Base-by-base conservation (phyloP, 2,329 filamentous ascomycete genomes). In the Geosmithia putterillii region DNA sequence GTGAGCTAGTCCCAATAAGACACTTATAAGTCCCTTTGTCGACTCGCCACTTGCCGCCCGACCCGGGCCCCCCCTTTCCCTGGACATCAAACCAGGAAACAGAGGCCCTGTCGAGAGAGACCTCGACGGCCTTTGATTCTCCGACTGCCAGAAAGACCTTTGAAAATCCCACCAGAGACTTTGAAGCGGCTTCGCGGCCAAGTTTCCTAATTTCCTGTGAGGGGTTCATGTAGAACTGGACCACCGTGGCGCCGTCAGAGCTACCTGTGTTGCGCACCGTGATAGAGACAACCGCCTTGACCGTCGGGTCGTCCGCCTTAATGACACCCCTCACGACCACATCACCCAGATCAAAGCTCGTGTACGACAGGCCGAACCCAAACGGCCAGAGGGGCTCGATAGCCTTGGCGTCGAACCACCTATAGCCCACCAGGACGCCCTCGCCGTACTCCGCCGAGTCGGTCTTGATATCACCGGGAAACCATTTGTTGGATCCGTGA, bases 291-390 rank as follows among this genome's bases (percentile, higher is more conserved):
- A 25, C 23, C 10, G 6, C 23, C 34, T 42, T 42, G 32, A 42
- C 10, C 8, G 28, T 21, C 20, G 12, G 25, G 23, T 42, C 41
- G 35, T 18, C 38, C 23, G 23, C 10, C 6, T 6, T 10, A 25
- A 25, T 25, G 6, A 7, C 23, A 25, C 23, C 23, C 10, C 10
- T 25, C 23, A 25, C 10, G 23, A 6, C 7, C 7, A 25, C 23
- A 25, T 25, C 23, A 7, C 7, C 6, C 4, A 21, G 81, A 40
- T 71, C 67, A 55, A 87, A 87, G 0, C 63, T 72, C 0, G 82
- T 86, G 58, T 87, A 88, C 0, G 79, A 83, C 7, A 87, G 68
- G 2, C 83, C 83, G 55, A 85, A 81, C 9, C 83, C 83, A 50
- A 87, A 87, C 21, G 80, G 70, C 60, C 86, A 87, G 0, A 83